Percentiles rank a stretch among this genome's conserved stretches.
phyloP scores from a whole-genome alignment of 306 rosid species.

The Castanopsis chinensis region DNA sequence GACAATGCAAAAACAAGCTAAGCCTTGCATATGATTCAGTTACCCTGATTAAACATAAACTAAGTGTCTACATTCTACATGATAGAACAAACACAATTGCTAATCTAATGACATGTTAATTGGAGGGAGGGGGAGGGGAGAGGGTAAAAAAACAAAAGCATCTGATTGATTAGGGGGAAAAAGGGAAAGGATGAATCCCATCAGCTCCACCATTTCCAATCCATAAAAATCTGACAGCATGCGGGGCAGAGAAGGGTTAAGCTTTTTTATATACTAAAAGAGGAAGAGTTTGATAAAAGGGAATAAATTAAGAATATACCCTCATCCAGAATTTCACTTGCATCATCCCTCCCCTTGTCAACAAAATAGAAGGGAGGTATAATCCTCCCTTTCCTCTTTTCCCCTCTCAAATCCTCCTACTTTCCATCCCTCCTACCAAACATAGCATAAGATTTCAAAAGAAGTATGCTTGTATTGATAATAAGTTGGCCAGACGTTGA shows the following conservation, averaged over 20 bases:
- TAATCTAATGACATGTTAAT: background rate
- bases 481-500: background rate
- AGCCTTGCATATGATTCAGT: background rate
- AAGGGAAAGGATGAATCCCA: background rate
- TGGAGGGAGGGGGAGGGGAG: background rate
- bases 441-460: background rate
- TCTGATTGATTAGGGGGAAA: background rate
- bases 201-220: background rate
- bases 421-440: background rate
- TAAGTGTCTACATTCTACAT: background rate
- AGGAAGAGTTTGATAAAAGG: background rate
- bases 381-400: background rate
- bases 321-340: background rate
- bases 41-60: background rate
- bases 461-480: background rate
- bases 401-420: background rate
- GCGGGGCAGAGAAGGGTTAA: background rate
- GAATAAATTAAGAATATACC: background rate
- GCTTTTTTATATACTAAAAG: background rate
- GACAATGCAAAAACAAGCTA: conserved; percentile 9
- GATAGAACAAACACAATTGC: background rate
- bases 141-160: background rate
- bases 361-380: background rate
- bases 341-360: background rate
- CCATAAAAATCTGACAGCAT: background rate